Base-by-base conservation (phyloP, 2,329 filamentous ascomycete genomes). In the Neodidymelliopsis sp. region DNA sequence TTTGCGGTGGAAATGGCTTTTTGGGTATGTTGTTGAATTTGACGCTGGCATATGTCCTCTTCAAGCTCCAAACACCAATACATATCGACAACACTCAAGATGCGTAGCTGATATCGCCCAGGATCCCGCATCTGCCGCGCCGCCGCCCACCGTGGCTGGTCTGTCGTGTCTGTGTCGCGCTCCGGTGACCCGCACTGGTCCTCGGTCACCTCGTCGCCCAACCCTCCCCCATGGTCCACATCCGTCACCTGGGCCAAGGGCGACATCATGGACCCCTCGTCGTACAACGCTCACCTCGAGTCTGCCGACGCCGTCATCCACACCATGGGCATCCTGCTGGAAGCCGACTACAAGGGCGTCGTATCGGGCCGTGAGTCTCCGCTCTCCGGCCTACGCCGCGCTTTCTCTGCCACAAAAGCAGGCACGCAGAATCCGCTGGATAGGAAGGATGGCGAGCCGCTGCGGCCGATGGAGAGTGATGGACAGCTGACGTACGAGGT, bases 281-380 rank as follows among this genome's bases (percentile, higher is more conserved):
- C 89, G 13, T 99, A 97, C 76, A 84, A 83, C 7, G 78, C 87
- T 0, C 83, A 93, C 36, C 84, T 99, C 54, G 82, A 84, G 59
- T 84, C 83, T 47, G 90, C 91, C 53, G 85, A 91, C 71, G 92
- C 86, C 47, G 92, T 97, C 19, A 88, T 99, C 35, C 94, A 99
- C 79, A 91, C 83, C 66, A 92, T 97, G 88, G 94, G 94, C 8
- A 97, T 99, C 63, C 81, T 99, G 13, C 84, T 99, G 8, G 94
- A 99, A 78, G 91, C 92, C 38, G 94, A 99, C 78, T 99, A 99
- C 84, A 99, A 99, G 76, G 89, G 89, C 60, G 87, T 96, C 12
- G 71, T 99, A 19, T 87, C 85, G 15, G 94, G 94, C 39, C 85
- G 84, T 52, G 92, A 96, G 65, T 91, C 89, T 0, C 85, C 91